Base-by-base conservation (phyloP, 805 yeast genomes). In the Metschnikowia henanensis region DNA sequence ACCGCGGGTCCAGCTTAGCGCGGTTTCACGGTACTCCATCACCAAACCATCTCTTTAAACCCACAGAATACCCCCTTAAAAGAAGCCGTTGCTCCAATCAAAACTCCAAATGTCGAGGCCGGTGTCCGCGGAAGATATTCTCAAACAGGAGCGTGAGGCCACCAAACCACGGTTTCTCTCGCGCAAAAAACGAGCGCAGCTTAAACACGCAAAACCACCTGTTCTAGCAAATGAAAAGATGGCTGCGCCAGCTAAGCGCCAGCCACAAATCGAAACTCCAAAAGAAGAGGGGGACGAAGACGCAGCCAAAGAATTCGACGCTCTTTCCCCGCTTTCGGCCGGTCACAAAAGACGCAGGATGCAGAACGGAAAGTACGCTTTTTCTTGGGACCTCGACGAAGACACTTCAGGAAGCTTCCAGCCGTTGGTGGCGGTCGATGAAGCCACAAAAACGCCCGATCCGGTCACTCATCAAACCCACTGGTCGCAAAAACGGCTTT, bases 401-500 rank as follows among this genome's bases (percentile, higher is more conserved):
- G 96, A 88, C 57, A 86, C 95, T 0, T 57, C 79, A 0, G 48
- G 50, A 0, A 64, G 64, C 1, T 72, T 67, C 43, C 66, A 66
- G 39, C 80, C 83, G 0, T 59, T 74, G 16, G 68, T 65, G 12
- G 56, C 50, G 4, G 46, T 56, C 15, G 41, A 61, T 4, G 35
- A 51, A 8, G 26, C 22, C 22, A 36, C 32, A 33, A 36, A 13
- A 42, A 42, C 46, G 37, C 46, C 37, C 13, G 54, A 53, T 31
- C 30, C 47, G 30, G 52, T 51, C 35, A 30, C 35, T 63, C 62
- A 20, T 48, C 58, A 47, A 17, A 56, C 42, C 52, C 82, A 75
- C 43, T 94, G 98, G 98, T 65, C 80, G 0, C 73, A 80, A 31
- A 94, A 92, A 56, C 60, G 76, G 0, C 62, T 81, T 2, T 62